These are phyloP conservation scores for Tricholoma flavovirens DNA, from an alignment of 768 basidiomycete genomes.

Conservation along the genomic window DNA sequence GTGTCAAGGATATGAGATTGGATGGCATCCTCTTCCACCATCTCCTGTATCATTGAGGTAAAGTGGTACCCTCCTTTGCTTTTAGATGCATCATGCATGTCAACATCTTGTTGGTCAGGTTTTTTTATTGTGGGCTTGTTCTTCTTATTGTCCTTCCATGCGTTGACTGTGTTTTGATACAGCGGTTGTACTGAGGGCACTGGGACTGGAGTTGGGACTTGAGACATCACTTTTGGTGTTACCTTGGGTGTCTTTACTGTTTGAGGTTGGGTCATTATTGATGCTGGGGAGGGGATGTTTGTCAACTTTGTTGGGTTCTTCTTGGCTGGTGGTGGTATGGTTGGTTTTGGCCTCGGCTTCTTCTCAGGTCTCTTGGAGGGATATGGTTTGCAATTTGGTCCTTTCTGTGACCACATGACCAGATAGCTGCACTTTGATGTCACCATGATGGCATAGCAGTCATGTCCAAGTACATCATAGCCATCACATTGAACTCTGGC, in stretches of 20 bases:
- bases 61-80: too few species aligned
- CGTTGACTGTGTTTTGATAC: background rate
- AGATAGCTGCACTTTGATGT: too few species aligned
- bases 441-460: too few species aligned
- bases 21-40: background rate
- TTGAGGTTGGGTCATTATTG: too few species aligned
- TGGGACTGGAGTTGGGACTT: background rate
- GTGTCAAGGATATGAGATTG: slow-evolving; percentile 2
- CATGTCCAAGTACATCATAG: background rate
- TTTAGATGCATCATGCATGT: too few species aligned
- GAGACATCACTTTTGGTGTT: too few species aligned
- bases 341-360: background rate
- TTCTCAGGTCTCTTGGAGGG: too few species aligned
- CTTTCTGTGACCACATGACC: background rate
- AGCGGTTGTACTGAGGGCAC: background rate
- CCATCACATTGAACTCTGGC: background rate
- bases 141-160: background rate
- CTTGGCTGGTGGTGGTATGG: too few species aligned
- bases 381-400: background rate
- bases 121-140: background rate
- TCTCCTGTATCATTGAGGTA: slow-evolving; percentile 3
- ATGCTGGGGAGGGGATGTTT: too few species aligned
- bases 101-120: too few species aligned
- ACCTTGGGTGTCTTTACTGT: too few species aligned
- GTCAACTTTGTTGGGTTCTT: too few species aligned